Evolutionary conservation across 768 basidiomycete species (phyloP), one percentile per base, ranked within the genome.

Genomic region (Leccinum pellstonianum): DNA sequence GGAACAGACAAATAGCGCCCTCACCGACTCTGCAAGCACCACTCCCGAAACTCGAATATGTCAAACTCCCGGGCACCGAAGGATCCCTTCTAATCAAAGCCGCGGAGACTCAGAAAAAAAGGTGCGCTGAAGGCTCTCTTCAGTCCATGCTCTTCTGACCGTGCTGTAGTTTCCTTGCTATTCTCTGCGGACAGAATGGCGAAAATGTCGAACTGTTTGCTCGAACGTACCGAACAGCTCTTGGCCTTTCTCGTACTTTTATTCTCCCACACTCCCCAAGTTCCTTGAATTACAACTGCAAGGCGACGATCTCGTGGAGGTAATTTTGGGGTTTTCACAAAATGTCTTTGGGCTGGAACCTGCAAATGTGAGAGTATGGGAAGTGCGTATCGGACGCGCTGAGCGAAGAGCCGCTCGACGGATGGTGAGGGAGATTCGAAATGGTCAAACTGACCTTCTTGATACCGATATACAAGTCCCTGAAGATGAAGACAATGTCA

Each of bases 201-300:
- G 93, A 95, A 77, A 93, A 95, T 68, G 93, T 96, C 51, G 93
- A 96, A 68, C 78, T 96, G 11, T 95, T 95, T 73, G 93, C 94
- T 43, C 93, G 94, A 27, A 93, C 93, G 11, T 91, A 91, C 64
- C 81, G 88, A 56, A 91, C 91, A n/a, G 92, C 93, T 5, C 83
- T 95, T 14, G 90, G 90, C 1, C 81, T 95, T 37, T 95, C 93
- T n/a, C 83, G 93, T 48, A 95, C 93, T 1, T 95, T 95, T 71
- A 95, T 95, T 62, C 78, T 95, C 38, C 93, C 93, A 0, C 94
- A 95, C 68, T 93, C 93, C 93, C 93, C 3, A 83, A 90, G 27
- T 91, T 90, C 3, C 77, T 95, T 54, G 94, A 95, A 70, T 79
- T 95, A 21, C 87, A 95, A 71, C 77, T 95, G 11, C 93, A 95